Evolutionary conservation across 202 grass and related monocot species (phyloP), one percentile per base, ranked within the genome.

Genomic region (Schoenoplectus triqueter): DNA sequence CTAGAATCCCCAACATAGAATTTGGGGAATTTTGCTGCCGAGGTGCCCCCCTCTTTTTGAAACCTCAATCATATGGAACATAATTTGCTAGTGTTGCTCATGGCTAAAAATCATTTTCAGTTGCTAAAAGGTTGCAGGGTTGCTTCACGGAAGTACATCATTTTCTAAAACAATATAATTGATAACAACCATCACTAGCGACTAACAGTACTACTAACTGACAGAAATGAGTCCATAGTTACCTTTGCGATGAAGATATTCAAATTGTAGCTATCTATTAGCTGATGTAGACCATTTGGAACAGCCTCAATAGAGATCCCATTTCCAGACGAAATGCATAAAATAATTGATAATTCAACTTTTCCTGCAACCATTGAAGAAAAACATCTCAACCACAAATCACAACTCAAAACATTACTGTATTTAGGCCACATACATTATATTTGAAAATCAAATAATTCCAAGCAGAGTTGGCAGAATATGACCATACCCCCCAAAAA

Each of bases 311-410:
- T 59, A 80, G 77, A 86, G 56, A 76, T 76, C 86, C 86, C 73
- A 86, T 82, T 71, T 85, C 89, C 91, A 86, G 20, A 72, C 8
- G 86, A 91, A 90, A 89, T 31, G 8, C 90, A 95, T 86, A 98
- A 81, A 54, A 98, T 91, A 57, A 98, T 91, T 40, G 95, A 94
- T 63, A 98, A 69, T 39, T 92, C 90, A 15, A 89, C 54, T 84
- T 88, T 95, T 85, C 90, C 95, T 98, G 87, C 31, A 49, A 89
- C 56, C 15, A 80, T 44, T 50, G 7, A 79, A 65, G 0, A 13
- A 80, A 66, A 82, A 41, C 39, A 77, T 51, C 41, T 48, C 47
- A 75, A 57, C 22, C 22, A 77, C 11, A 59, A 77, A 57, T 39
- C 20, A 57, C 50, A 8, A 77, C 22, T 60, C 44, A 60, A 44